Evolutionary conservation across 805 yeast genomes (phyloP).

Genomic region (Teunomyces aglyptinius): DNA sequence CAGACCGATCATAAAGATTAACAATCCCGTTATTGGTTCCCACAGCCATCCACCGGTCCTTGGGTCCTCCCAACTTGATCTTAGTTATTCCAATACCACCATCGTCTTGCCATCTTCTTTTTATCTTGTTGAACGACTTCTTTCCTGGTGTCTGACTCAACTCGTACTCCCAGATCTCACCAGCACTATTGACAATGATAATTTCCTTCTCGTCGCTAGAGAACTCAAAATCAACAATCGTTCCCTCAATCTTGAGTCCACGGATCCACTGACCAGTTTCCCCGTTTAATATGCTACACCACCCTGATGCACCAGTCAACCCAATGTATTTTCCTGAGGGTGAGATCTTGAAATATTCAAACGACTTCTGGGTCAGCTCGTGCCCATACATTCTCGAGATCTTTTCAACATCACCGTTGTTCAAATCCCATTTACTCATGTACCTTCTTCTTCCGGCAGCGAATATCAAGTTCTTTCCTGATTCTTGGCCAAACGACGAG

Average conservation of each 20-base stretch:
- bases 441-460: slow-evolving; percentile 91
- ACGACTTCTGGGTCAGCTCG: slow-evolving; percentile 76
- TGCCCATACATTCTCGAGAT: slow-evolving; percentile 90
- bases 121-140: slow-evolving; percentile 40
- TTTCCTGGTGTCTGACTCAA: slow-evolving; percentile 12
- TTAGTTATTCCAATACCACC: slow-evolving; percentile 83
- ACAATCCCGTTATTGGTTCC: slow-evolving; percentile 91
- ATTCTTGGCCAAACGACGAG: slow-evolving; percentile 29
- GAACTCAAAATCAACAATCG: slow-evolving; percentile 78
- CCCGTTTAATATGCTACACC: slow-evolving; percentile 81
- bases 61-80: slow-evolving; percentile 66
- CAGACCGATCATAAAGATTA: slow-evolving; percentile 68
- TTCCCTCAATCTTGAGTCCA: slow-evolving; percentile 89
- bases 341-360: slow-evolving; percentile 81
- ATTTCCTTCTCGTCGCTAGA: slow-evolving; percentile 42
- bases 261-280: slow-evolving; percentile 80
- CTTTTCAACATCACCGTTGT: slow-evolving; percentile 71
- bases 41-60: slow-evolving; percentile 79
- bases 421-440: slow-evolving; percentile 88
- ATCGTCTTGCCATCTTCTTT: slow-evolving; percentile 78
- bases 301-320: slow-evolving; percentile 81
- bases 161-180: slow-evolving; percentile 87
- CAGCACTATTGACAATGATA: slow-evolving; percentile 67
- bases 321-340: slow-evolving; percentile 73
- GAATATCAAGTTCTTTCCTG: slow-evolving; percentile 48